These are phyloP conservation scores for Saururus chinensis DNA, from an alignment of 164 flowering plant species.

Conservation along the genomic window DNA sequence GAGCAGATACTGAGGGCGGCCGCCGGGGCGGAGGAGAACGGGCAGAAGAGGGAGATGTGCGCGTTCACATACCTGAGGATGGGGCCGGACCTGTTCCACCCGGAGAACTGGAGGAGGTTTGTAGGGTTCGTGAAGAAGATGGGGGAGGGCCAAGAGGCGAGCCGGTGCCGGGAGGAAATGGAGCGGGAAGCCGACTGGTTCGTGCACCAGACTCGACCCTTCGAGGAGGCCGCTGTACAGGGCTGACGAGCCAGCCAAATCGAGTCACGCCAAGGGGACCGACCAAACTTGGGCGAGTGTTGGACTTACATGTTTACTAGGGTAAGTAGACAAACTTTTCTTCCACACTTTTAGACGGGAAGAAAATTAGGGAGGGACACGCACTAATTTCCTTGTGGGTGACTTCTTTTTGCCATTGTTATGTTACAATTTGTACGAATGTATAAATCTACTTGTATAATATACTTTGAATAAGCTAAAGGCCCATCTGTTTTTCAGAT, in stretches of 20 bases:
- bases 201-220: slow-evolving; percentile 58
- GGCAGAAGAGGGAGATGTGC: slow-evolving; percentile 80
- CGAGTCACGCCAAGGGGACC: no score
- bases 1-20: slow-evolving; percentile 51
- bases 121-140: slow-evolving; percentile 78
- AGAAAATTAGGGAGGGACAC: no score
- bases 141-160: slow-evolving; percentile 47
- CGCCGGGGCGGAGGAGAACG: slow-evolving; percentile 15
- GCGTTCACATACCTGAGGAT: slow-evolving; percentile 92
- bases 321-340: no score
- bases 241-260: neutral
- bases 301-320: no score
- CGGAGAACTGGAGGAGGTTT: slow-evolving; percentile 75
- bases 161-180: slow-evolving; percentile 58
- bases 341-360: no score
- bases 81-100: slow-evolving; percentile 67
- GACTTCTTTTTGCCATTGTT: no score
- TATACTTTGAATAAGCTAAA: no score
- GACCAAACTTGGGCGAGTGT: no score
- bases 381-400: no score
- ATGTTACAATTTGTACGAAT: no score
- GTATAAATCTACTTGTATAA: no score
- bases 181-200: slow-evolving; percentile 79
- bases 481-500: no score
- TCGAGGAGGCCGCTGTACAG: slow-evolving; percentile 73